A percentile compares a stretch with the other conserved stretches of the same genome.
These are phyloP conservation scores for Proliferodiscus dingleyae DNA, from an alignment of 2,329 filamentous ascomycete genomes.

Conservation along the genomic window DNA sequence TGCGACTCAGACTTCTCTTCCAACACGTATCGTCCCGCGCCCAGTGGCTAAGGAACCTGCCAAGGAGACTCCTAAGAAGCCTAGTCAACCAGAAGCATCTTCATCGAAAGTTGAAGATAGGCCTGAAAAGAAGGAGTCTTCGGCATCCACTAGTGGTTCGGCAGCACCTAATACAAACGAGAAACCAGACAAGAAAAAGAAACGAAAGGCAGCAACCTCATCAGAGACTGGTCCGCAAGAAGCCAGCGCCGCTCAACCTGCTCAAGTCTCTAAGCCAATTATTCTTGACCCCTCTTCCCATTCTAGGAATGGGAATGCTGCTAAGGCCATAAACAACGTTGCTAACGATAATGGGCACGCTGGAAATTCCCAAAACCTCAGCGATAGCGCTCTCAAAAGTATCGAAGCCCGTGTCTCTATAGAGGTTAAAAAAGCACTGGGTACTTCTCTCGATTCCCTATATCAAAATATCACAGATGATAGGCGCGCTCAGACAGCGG, in stretches of 20 bases:
- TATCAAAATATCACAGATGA: conserved; percentile 64
- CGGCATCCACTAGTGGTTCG: conserved; percentile 22
- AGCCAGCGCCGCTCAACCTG: conserved; percentile 15
- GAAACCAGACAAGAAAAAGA: conserved; percentile 63
- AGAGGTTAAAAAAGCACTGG: conserved; percentile 46
- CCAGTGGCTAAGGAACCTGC: conserved; percentile 24
- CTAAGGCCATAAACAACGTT: conserved; percentile 14
- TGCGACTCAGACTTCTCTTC: conserved; percentile 17
- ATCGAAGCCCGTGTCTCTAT: conserved; percentile 44
- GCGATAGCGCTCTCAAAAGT: conserved; percentile 42
- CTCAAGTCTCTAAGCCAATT: conserved; percentile 26
- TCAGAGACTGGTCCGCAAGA: conserved; percentile 8
- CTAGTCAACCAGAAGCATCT: conserved; percentile 15
- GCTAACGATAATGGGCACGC: neutral
- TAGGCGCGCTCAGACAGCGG: conserved; percentile 57
- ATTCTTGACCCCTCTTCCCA: conserved; percentile 30
- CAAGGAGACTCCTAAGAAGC: conserved; percentile 27
- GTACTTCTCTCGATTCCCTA: conserved; percentile 55
- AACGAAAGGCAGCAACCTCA: conserved; percentile 58
- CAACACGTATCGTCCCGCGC: conserved; percentile 26
- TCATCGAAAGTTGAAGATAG: conserved; percentile 36
- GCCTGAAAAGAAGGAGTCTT: conserved; percentile 31
- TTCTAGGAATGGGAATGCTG: conserved; percentile 21
- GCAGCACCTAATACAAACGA: conserved; percentile 37
- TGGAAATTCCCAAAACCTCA: conserved; percentile 25